Conservation (phyloP, 495 filamentous ascomycete genomes). For the Tuber aestivum region DNA sequence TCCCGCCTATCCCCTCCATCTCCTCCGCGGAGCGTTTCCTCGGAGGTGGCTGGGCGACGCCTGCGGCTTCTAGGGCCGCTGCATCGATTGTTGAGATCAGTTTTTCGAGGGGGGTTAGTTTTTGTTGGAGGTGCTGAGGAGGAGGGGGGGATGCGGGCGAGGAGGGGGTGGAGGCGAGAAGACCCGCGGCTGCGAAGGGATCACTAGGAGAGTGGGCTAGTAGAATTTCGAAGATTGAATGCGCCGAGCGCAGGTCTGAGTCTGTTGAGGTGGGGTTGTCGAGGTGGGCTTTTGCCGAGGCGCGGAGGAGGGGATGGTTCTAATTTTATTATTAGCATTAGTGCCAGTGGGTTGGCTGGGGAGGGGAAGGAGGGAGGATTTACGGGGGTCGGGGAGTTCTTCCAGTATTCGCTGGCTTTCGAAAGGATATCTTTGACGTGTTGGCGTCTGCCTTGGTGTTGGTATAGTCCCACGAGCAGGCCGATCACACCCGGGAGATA, state of each 20-base stretch:
- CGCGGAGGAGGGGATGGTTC: conserved; percentile 58
- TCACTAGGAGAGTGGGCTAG: conserved; percentile 59
- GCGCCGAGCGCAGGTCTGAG: conserved; percentile 61
- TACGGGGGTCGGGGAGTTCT: conserved; percentile 44
- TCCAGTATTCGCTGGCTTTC: conserved; percentile 81
- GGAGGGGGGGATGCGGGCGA: conserved; percentile 55
- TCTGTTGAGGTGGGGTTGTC: conserved; percentile 51
- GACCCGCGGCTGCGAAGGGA: conserved; percentile 63
- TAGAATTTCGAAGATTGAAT: conserved; percentile 66
- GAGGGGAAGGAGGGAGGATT: background rate
- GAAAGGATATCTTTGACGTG: conserved; percentile 66
- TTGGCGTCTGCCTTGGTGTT: conserved; percentile 65
- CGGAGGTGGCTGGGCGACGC: conserved; percentile 60
- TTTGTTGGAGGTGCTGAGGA: conserved; percentile 50
- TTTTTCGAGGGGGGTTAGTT: conserved; percentile 59
- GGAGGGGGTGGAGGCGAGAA: conserved; percentile 69
- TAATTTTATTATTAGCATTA: conserved; percentile 1
- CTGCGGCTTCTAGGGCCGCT: conserved; percentile 63
- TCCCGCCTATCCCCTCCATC: conserved; percentile 44
- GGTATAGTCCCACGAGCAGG: conserved; percentile 75
- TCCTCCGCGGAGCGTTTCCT: conserved; percentile 57
- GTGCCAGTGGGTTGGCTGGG: background rate
- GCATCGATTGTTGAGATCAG: conserved; percentile 64
- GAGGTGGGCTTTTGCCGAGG: conserved; percentile 72
- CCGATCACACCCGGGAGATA: conserved; percentile 82